A percentile compares a stretch with the other conserved stretches of the same genome.
These are phyloP conservation scores for Apophysomyces ossiformis DNA, from an alignment of 371 early-diverging fungal species.

Conservation along the genomic window DNA sequence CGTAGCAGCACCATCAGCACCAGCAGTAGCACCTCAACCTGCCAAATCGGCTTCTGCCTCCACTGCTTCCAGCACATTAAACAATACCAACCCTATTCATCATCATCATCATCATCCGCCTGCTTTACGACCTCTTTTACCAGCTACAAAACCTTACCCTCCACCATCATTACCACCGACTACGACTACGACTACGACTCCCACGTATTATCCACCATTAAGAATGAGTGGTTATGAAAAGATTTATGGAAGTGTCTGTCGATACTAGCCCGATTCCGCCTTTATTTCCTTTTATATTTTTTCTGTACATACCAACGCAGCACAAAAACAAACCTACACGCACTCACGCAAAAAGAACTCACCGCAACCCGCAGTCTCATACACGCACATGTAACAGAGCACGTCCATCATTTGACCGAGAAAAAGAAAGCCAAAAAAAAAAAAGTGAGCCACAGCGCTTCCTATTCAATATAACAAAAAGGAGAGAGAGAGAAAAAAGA, in stretches of 20 bases:
- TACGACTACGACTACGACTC: conserved; percentile 13
- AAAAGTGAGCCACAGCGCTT: background rate
- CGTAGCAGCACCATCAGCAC: too few species aligned
- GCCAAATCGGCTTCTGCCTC: background rate
- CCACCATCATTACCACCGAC: conserved; percentile 34
- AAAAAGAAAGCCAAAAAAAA: conserved; percentile 2
- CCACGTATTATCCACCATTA: conserved; percentile 23
- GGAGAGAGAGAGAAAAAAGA: too few species aligned
- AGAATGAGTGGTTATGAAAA: conserved; percentile 46
- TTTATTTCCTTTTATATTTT: background rate
- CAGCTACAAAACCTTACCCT: conserved; percentile 15
- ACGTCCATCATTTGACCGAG: background rate
- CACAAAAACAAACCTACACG: background rate
- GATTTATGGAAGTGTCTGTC: conserved; percentile 43
- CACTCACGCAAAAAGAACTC: background rate
- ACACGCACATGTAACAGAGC: too few species aligned
- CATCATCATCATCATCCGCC: background rate
- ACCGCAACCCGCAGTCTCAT: too few species aligned
- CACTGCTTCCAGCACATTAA: background rate
- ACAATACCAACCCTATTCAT: too few species aligned
- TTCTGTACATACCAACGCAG: background rate
- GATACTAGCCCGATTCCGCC: conserved; percentile 23
- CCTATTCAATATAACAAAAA: too few species aligned
- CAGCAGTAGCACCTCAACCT: background rate
- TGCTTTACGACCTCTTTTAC: background rate